phyloP scores from a whole-genome alignment of 2,329 filamentous ascomycete species.

The Ilyonectria destructans region DNA sequence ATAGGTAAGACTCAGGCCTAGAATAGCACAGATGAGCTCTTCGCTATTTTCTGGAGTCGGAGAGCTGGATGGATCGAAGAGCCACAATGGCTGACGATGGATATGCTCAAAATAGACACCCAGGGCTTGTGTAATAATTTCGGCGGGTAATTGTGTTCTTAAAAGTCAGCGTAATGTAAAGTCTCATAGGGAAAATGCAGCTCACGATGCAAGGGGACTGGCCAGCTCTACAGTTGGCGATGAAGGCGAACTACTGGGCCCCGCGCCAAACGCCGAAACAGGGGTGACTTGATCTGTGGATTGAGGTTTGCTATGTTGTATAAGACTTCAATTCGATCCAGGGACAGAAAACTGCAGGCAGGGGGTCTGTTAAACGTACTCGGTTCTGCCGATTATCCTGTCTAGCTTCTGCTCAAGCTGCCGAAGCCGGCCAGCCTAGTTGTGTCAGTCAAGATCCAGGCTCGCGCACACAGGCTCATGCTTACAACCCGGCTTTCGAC shows the following conservation, averaged over 20 bases:
- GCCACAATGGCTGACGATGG: constrained; percentile 37
- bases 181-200: background rate
- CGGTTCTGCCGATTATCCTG: constrained; percentile 27
- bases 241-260: background rate
- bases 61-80: constrained; percentile 12
- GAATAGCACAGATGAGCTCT: constrained; percentile 15
- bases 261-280: background rate
- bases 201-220: background rate
- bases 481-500: constrained; percentile 24
- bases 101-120: constrained; percentile 33
- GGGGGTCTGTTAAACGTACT: constrained; percentile 13
- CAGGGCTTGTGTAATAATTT: background rate
- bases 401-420: constrained; percentile 40
- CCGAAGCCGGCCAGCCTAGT: constrained; percentile 25
- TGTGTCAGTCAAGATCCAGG: background rate
- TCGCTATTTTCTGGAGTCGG: background rate
- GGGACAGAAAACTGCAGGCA: background rate
- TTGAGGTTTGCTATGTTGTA: constrained; percentile 5
- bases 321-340: background rate
- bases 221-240: background rate
- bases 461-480: background rate
- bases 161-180: background rate
- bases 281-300: constrained; percentile 25
- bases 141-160: background rate
- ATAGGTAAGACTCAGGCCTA: constrained; percentile 24